These are phyloP conservation scores for Avena sativa DNA, from an alignment of 176 grass and related monocot species.

Conservation along the genomic window DNA sequence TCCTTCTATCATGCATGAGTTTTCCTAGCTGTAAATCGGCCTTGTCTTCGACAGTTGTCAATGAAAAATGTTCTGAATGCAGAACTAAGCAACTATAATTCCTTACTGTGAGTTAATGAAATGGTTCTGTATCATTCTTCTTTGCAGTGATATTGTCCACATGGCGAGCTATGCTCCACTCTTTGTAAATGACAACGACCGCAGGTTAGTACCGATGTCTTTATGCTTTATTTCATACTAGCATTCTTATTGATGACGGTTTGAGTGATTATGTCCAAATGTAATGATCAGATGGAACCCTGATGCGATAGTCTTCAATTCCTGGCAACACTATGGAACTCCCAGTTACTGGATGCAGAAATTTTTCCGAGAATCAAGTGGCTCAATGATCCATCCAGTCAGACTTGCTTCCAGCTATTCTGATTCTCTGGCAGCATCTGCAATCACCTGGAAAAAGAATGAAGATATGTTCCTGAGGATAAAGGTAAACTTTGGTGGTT, in stretches of 20 bases:
- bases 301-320: slow-evolving; percentile 87
- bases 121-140: background rate
- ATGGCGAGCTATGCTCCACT: slow-evolving; percentile 91
- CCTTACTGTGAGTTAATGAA: background rate
- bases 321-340: slow-evolving; percentile 79
- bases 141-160: slow-evolving; percentile 71
- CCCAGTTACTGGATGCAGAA: slow-evolving; percentile 84
- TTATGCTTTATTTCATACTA: background rate
- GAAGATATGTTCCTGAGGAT: slow-evolving; percentile 68
- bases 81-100: background rate
- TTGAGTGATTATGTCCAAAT: slow-evolving; percentile 5
- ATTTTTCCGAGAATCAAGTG: slow-evolving; percentile 67
- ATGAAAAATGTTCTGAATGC: background rate
- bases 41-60: background rate
- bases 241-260: background rate
- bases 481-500: slow-evolving; percentile 49
- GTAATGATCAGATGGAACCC: slow-evolving; percentile 65
- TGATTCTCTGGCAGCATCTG: slow-evolving; percentile 58
- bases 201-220: slow-evolving; percentile 39
- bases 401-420: slow-evolving; percentile 58
- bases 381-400: slow-evolving; percentile 56
- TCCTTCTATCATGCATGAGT: background rate
- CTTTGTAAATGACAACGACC: slow-evolving; percentile 70
- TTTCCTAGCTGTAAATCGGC: background rate
- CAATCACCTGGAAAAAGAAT: slow-evolving; percentile 72